Conservation (phyloP, 2,329 filamentous ascomycete genomes). For the Lachnellula arida region DNA sequence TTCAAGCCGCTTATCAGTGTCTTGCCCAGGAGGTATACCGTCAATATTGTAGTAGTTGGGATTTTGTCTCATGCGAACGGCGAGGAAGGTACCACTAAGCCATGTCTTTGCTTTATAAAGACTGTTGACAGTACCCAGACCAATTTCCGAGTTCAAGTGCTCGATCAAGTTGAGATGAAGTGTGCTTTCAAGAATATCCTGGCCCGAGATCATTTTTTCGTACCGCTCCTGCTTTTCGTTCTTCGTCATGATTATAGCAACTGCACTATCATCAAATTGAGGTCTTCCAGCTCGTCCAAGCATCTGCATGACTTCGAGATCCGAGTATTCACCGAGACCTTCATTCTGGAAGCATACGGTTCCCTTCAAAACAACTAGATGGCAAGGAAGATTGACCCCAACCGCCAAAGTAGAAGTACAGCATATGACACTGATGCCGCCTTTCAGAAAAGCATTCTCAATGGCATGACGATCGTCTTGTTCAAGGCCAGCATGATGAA, state of each 20-base stretch:
- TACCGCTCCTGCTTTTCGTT: conserved; percentile 61
- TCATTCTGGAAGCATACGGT: conserved; percentile 63
- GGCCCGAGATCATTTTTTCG: conserved; percentile 67
- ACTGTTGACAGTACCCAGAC: conserved; percentile 66
- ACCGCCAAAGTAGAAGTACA: conserved; percentile 83
- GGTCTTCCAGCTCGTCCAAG: conserved; percentile 77
- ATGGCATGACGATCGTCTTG: conserved; percentile 58
- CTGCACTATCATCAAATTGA: conserved; percentile 73
- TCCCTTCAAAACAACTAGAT: conserved; percentile 79
- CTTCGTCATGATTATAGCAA: conserved; percentile 75
- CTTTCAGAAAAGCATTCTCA: conserved; percentile 63
- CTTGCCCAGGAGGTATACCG: conserved; percentile 42
- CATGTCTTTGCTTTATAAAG: conserved; percentile 63
- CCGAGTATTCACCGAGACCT: conserved; percentile 65
- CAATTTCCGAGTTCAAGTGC: conserved; percentile 80
- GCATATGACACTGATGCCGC: conserved; percentile 75
- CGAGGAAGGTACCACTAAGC: conserved; percentile 74
- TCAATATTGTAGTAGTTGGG: conserved; percentile 65
- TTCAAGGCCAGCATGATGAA: conserved; percentile 76
- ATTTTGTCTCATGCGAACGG: conserved; percentile 67
- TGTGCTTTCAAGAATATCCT: conserved; percentile 70
- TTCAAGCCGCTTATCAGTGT: conserved; percentile 60
- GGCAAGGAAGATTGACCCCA: conserved; percentile 78
- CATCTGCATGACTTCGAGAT: conserved; percentile 89
- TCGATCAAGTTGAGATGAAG: conserved; percentile 77